phyloP scores from a whole-genome alignment of 2,329 filamentous ascomycete species.

The Fusarium mangiferae region DNA sequence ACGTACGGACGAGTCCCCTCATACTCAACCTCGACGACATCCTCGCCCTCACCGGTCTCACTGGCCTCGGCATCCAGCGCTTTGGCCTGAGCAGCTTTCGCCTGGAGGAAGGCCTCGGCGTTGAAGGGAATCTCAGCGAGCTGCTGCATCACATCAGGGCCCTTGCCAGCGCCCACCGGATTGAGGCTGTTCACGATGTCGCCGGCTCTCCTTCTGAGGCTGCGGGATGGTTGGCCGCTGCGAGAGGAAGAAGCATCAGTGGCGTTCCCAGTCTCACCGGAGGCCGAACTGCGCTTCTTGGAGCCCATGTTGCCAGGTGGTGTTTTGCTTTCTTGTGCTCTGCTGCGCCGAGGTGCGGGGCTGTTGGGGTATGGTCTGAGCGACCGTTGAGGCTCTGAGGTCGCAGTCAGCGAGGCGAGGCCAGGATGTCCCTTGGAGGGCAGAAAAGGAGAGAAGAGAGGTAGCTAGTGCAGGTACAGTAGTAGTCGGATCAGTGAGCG shows the following conservation, averaged over 20 bases:
- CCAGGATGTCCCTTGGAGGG: neutral
- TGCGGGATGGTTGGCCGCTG: neutral
- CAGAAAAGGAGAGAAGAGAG: neutral
- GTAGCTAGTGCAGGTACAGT: conserved; percentile 13
- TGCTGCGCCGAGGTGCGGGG: conserved; percentile 24
- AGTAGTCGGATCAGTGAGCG: conserved; percentile 9
- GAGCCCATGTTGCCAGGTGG: conserved; percentile 7
- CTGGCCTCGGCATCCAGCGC: conserved; percentile 11
- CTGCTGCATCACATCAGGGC: conserved; percentile 7
- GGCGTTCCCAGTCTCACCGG: neutral
- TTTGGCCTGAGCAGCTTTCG: conserved; percentile 20
- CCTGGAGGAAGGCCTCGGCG: conserved; percentile 11
- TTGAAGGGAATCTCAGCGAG: conserved; percentile 29
- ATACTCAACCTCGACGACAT: conserved; percentile 5
- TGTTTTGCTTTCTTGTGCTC: conserved; percentile 8
- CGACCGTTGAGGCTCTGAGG: neutral
- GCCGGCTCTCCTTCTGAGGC: neutral
- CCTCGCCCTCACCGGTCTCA: conserved; percentile 20
- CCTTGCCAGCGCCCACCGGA: conserved; percentile 1
- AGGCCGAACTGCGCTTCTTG: conserved; percentile 12
- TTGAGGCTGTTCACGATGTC: conserved; percentile 5
- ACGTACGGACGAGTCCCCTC: neutral
- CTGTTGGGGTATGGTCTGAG: conserved; percentile 5
- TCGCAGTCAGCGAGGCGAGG: neutral
- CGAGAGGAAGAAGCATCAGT: neutral